phyloP scores from a whole-genome alignment of 2,329 filamentous ascomycete genomes.

The Alternaria solani region DNA sequence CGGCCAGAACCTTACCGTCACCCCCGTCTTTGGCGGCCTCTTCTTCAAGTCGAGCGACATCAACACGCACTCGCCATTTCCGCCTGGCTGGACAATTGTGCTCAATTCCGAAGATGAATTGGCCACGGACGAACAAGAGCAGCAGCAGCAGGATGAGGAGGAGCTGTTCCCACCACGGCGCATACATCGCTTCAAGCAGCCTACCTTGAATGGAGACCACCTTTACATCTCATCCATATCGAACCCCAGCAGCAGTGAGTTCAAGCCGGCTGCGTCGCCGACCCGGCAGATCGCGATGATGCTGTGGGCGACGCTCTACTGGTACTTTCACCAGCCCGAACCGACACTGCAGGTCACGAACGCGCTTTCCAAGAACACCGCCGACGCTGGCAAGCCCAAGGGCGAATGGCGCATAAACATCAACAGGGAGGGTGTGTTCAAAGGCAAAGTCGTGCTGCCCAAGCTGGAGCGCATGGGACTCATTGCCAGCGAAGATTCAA shows the following conservation, averaged over 20 bases:
- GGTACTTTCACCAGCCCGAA: constrained; percentile 92
- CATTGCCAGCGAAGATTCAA: constrained; percentile 76
- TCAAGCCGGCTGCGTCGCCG: constrained; percentile 79
- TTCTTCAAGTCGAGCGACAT: constrained; percentile 87
- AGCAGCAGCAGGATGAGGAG: constrained; percentile 42
- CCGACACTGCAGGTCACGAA: constrained; percentile 72
- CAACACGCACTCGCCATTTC: constrained; percentile 71
- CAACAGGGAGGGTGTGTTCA: constrained; percentile 85
- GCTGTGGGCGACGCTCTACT: constrained; percentile 92
- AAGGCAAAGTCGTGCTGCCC: constrained; percentile 80
- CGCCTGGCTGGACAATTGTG: constrained; percentile 89
- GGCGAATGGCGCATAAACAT: constrained; percentile 89
- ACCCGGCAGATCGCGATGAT: constrained; percentile 95
- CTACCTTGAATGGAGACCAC: constrained; percentile 79
- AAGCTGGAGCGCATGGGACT: constrained; percentile 95
- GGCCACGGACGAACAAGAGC: constrained; percentile 36
- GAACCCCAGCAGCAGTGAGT: constrained; percentile 80
- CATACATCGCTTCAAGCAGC: constrained; percentile 72
- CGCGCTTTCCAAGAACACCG: constrained; percentile 70
- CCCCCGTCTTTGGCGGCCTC: constrained; percentile 88
- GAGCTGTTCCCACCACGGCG: constrained; percentile 48
- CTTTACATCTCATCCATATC: constrained; percentile 93
- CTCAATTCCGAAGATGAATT: constrained; percentile 71
- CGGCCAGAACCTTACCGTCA: constrained; percentile 81
- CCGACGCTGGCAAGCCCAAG: constrained; percentile 72